phyloP scores from a whole-genome alignment of 805 yeast species.

The Saccharomycopsis sp. region DNA sequence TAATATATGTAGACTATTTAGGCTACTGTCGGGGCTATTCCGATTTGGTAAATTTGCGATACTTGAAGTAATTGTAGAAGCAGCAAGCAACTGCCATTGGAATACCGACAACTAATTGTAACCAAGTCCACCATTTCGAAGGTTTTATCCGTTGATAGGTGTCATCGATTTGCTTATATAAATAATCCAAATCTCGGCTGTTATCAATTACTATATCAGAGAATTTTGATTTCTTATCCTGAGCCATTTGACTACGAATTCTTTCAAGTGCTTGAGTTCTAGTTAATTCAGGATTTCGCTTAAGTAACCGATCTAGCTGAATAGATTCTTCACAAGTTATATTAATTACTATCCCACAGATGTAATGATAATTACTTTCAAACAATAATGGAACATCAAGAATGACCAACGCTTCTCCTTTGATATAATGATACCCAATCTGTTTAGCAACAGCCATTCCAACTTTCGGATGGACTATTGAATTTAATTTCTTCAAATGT shows the following conservation, averaged over 20 bases:
- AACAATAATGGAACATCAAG: slow-evolving; percentile 88
- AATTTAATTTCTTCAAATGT: slow-evolving; percentile 55
- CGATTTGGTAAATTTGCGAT: background rate
- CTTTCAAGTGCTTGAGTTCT: slow-evolving; percentile 63
- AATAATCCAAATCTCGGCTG: slow-evolving; percentile 36
- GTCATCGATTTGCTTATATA: slow-evolving; percentile 38
- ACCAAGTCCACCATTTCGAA: slow-evolving; percentile 3
- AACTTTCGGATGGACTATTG: slow-evolving; percentile 85
- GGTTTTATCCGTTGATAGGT: slow-evolving; percentile 37
- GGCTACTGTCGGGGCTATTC: too few relatives aligned
- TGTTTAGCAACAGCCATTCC: slow-evolving; percentile 48
- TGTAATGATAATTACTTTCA: slow-evolving; percentile 62
- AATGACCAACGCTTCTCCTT: slow-evolving; percentile 53
- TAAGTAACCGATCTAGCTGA: slow-evolving; percentile 58
- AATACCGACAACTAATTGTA: slow-evolving; percentile 7
- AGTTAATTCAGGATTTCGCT: slow-evolving; percentile 61
- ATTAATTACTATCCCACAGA: slow-evolving; percentile 67
- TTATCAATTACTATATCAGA: slow-evolving; percentile 71
- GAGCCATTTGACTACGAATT: slow-evolving; percentile 70
- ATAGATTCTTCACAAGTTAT: slow-evolving; percentile 49
- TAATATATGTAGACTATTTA: too few relatives aligned
- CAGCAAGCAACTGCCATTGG: background rate
- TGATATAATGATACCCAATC: slow-evolving; percentile 50
- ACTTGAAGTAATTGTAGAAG: background rate
- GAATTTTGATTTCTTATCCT: slow-evolving; percentile 44